Evolutionary conservation across 345 rosid species (phyloP).

Genomic region (Boechera stricta): DNA sequence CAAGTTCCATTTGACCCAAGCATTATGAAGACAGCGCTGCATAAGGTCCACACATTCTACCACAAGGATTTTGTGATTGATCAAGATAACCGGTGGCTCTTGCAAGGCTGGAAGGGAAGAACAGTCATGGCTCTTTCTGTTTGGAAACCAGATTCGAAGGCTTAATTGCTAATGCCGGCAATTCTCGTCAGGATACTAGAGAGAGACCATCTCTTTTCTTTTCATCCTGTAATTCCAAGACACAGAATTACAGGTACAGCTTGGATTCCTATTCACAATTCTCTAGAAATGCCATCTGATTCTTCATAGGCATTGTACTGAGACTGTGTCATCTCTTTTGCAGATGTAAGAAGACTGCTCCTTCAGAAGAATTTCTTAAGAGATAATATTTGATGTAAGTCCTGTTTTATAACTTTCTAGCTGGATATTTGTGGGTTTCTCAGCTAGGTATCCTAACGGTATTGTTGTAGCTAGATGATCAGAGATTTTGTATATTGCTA

Average conservation of each 20-base stretch:
- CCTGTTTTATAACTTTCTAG: not conserved
- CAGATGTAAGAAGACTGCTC: conserved; percentile 21
- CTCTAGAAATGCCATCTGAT: not conserved
- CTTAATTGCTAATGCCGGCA: not conserved
- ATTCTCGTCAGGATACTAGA: not conserved
- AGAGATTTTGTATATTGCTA: conserved; percentile 41
- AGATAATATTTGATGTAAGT: conserved; percentile 27
- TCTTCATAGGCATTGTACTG: conserved; percentile 12
- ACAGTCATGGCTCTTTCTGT: conserved; percentile 71
- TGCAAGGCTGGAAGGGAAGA: conserved; percentile 98
- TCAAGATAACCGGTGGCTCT: conserved; percentile 71
- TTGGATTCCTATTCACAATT: not conserved
- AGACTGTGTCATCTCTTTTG: conserved; percentile 22
- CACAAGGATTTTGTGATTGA: conserved; percentile 86
- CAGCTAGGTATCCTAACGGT: conserved; percentile 39
- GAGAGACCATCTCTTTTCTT: not conserved
- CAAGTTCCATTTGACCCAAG: conserved; percentile 61
- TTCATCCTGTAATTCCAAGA: not conserved
- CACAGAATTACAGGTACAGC: conserved; percentile 24
- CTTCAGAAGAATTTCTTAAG: conserved; percentile 4
- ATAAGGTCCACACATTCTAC: conserved; percentile 55
- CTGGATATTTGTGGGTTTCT: conserved; percentile 1
- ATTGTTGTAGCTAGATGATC: conserved; percentile 43
- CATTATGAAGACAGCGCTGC: conserved; percentile 51
- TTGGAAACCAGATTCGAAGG: conserved; percentile 71